Evolutionary conservation across 192 early-diverging fungal genomes (phyloP).

Genomic region (Irineochytrium annulatum): DNA sequence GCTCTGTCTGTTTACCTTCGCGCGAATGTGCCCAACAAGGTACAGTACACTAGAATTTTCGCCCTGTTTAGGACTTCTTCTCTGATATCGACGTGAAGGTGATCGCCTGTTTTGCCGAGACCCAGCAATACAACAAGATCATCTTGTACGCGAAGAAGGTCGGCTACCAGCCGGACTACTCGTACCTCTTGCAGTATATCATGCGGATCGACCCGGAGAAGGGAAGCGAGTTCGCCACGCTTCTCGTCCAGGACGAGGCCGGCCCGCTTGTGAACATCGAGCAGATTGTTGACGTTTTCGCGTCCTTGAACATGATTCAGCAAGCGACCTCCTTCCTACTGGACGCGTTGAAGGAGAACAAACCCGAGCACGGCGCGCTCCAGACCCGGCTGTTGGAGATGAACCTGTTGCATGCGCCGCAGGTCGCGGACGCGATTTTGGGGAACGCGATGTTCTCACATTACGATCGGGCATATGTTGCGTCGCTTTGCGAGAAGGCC

Average conservation of each 20-base stretch:
- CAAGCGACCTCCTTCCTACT: slow-evolving; percentile 96
- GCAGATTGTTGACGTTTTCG: slow-evolving; percentile 89
- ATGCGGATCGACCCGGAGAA: slow-evolving; percentile 89
- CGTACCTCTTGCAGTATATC: slow-evolving; percentile 84
- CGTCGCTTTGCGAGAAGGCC: slow-evolving; percentile 93
- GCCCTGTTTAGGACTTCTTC: background rate
- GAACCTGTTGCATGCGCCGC: slow-evolving; percentile 94
- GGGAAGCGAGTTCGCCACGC: slow-evolving; percentile 87
- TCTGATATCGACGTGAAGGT: slow-evolving; percentile 47
- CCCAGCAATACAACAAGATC: slow-evolving; percentile 94
- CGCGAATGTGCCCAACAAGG: slow-evolving; percentile 90
- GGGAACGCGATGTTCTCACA: slow-evolving; percentile 94
- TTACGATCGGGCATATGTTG: slow-evolving; percentile 91
- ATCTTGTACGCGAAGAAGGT: slow-evolving; percentile 92
- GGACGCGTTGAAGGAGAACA: slow-evolving; percentile 92
- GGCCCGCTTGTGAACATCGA: slow-evolving; percentile 83
- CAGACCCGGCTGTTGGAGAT: slow-evolving; percentile 96
- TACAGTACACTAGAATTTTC: slow-evolving; percentile 19
- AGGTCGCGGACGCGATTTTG: slow-evolving; percentile 97
- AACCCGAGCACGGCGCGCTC: slow-evolving; percentile 82
- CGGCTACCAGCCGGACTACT: slow-evolving; percentile 89
- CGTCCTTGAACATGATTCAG: slow-evolving; percentile 87
- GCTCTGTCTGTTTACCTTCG: slow-evolving; percentile 93
- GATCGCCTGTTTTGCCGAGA: slow-evolving; percentile 94
- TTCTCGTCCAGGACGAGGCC: slow-evolving; percentile 77